A percentile compares a stretch with the other conserved stretches of the same genome.
Evolutionary conservation across 768 basidiomycete species (phyloP).

Genomic region (Strobilomyces dryophilus): DNA sequence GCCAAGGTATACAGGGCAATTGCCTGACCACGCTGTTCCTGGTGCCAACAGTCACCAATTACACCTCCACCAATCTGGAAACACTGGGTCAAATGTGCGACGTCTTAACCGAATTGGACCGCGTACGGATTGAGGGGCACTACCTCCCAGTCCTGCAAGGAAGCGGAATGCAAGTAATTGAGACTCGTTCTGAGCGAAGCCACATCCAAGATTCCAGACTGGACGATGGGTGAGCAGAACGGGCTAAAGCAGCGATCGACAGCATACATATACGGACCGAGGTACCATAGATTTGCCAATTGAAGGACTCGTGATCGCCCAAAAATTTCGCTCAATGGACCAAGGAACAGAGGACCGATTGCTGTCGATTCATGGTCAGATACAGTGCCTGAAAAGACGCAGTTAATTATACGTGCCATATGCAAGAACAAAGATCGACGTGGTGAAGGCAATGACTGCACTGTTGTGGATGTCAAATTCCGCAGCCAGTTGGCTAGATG

Average conservation of each 20-base stretch:
- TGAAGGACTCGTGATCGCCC: conserved; percentile 64
- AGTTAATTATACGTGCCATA: conserved; percentile 60
- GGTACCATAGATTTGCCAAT: conserved; percentile 57
- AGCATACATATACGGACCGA: conserved; percentile 41
- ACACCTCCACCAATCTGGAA: conserved; percentile 61
- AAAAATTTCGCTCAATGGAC: conserved; percentile 68
- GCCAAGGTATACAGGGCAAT: conserved; percentile 64
- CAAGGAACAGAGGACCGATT: conserved; percentile 38
- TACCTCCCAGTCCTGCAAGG: conserved; percentile 67
- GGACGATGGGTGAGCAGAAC: neutral
- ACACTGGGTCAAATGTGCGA: neutral
- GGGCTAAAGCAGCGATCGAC: neutral
- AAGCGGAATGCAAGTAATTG: conserved; percentile 68
- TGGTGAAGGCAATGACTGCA: conserved; percentile 51
- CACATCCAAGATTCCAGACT: conserved; percentile 63
- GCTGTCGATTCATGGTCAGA: conserved; percentile 2
- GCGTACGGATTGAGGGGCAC: conserved; percentile 55
- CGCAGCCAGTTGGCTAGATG: conserved; percentile 44
- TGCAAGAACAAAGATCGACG: conserved; percentile 56
- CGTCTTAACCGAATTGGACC: neutral
- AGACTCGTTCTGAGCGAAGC: conserved; percentile 54
- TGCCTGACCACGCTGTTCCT: conserved; percentile 55
- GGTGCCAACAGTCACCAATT: conserved; percentile 53
- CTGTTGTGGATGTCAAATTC: conserved; percentile 52
- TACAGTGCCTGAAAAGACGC: too few species aligned